Evolutionary conservation across 495 filamentous ascomycete genomes (phyloP), one percentile per base, ranked within the genome.

Genomic region (Talaromyces proteolyticus): DNA sequence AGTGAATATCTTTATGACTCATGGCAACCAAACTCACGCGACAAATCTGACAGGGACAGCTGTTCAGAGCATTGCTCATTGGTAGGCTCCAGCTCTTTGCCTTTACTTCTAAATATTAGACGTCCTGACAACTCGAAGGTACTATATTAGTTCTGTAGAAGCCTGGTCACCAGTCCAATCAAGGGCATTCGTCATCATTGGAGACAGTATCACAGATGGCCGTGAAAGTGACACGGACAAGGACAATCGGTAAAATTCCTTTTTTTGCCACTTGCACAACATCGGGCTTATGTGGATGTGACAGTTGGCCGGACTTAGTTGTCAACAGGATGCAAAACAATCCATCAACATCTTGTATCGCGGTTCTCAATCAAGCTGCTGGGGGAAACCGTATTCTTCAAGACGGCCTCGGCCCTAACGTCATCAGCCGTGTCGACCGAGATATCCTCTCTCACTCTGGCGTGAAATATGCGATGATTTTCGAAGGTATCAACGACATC

Each of bases 401-500:
- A 18, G 82, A 85, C 49, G 79, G 84, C 3, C 68, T 82, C 11
- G 86, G 86, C 5, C 84, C 85, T 3, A 79, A 77, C 18, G 73
- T 82, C 1, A 60, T 86, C 26, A 64, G 67, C 42, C 77, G 86
- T 0, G 70, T 86, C 53, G 80, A 86, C 57, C 73, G 85, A 12
- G 86, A 89, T 57, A 73, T 82, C 4, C 63, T 89, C 12, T 57
- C 70, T 0, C 74, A 78, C 7, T 66, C 75, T 1, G 77, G 77
- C 7, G 75, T 83, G 6, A 68, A 69, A 53, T 87, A 81, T 56
- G 79, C 75, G 24, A 74, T 89, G 65, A 74, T 89, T 26, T 89
- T 89, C 62, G 78, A 85, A 63, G 86, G 85, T 17, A 82, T 88
- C 18, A 90, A 89, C 61, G 86, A 89, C 59, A 86, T 86, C 41